These are phyloP conservation scores for Cytospora schulzeri DNA, from an alignment of 2,329 filamentous ascomycete species.

Conservation along the genomic window DNA sequence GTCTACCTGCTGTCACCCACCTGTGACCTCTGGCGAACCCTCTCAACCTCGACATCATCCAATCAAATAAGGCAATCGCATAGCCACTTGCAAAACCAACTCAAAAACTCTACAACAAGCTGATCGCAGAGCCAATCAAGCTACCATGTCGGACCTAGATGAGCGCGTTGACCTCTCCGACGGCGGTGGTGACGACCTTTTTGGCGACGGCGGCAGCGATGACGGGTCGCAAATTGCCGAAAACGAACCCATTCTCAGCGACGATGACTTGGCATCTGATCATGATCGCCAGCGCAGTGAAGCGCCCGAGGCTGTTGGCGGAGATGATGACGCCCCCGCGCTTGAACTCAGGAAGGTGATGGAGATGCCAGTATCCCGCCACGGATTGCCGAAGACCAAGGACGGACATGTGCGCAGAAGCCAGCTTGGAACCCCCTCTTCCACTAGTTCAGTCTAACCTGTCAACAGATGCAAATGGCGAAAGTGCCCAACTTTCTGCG, in stretches of 20 bases:
- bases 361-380: conserved; percentile 67
- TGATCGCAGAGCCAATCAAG: neutral
- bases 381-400: conserved; percentile 69
- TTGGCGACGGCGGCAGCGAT: conserved; percentile 63
- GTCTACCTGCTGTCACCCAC: no score
- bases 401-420: conserved; percentile 64
- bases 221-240: conserved; percentile 50
- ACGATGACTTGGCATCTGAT: conserved; percentile 61
- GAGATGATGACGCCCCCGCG: conserved; percentile 46
- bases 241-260: conserved; percentile 42
- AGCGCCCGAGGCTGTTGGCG: conserved; percentile 45
- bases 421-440: neutral
- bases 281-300: conserved; percentile 40
- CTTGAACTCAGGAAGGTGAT: conserved; percentile 54
- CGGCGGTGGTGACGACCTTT: conserved; percentile 62
- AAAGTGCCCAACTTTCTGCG: conserved; percentile 74
- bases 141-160: conserved; percentile 59
- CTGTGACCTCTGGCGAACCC: no score
- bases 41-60: neutral
- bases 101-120: neutral
- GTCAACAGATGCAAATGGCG: conserved; percentile 64
- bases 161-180: conserved; percentile 53
- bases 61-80: neutral
- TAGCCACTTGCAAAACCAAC: neutral
- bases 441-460: conserved; percentile 29